Evolutionary conservation across 495 filamentous ascomycete species (phyloP), one percentile per base, ranked within the genome.

Genomic region (Penicilliopsis zonata): DNA sequence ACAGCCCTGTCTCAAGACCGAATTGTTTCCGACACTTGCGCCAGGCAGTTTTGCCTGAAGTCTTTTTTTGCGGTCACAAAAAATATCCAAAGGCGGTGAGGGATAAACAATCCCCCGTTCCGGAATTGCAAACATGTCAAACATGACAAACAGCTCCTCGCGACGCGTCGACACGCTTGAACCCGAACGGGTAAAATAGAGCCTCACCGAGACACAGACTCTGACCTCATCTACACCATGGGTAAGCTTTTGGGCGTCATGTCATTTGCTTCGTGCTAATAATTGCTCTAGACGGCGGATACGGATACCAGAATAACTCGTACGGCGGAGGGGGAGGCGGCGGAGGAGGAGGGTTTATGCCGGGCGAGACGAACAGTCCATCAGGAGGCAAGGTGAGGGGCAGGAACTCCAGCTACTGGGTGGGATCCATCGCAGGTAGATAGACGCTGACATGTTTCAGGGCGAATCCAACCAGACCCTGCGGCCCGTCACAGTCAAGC

Each of bases 401-500:
- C n/a, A n/a, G n/a, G n/a, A n/a, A n/a, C n/a, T n/a, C n/a, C n/a
- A n/a, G n/a, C n/a, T n/a, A n/a, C n/a, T n/a, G n/a, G n/a, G n/a
- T n/a, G n/a, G n/a, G n/a, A n/a, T n/a, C n/a, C n/a, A n/a, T n/a
- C n/a, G n/a, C n/a, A n/a, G n/a, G n/a, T n/a, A n/a, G n/a, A n/a
- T n/a, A n/a, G n/a, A n/a, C n/a, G n/a, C n/a, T n/a, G n/a, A n/a
- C n/a, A n/a, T n/a, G n/a, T 9, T 4, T 6, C 2, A 46, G 44
- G 36, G 42, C 16, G 53, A 57, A 32, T 34, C 47, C 31, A 72
- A 77, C 37, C 69, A 76, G 49, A 86, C 81, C 30, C 70, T 98
- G 37, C 78, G 88, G 27, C 86, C 90, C 0, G 80, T 94, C 24
- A 98, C 90, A 25, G 82, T 95, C 50, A 94, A 94, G 52, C 90